Evolutionary conservation across 345 rosid genomes (phyloP), one percentile per base, ranked within the genome.

Genomic region (Heritiera fomes): DNA sequence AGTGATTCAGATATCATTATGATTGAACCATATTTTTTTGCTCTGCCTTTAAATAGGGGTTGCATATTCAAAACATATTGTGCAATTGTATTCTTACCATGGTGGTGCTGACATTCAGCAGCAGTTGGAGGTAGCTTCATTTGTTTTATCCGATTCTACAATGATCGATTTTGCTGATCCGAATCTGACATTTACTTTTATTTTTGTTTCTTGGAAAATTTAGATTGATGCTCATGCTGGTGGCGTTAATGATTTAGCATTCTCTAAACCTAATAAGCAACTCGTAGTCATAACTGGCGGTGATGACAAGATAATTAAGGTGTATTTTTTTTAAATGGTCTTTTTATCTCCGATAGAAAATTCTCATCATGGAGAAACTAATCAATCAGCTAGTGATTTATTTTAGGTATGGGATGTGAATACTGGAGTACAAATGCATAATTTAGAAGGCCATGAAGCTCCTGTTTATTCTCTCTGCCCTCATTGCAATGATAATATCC

Each of bases 61-160:
- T 81, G 98, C 98, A 64, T 92, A 82, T 83, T 92, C 97, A 6
- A 94, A 89, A 81, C 88, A 94, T 85, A 83, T 93, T 61, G 97
- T 93, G 83, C 98, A 93, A 73, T 77, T 92, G 53, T 90, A 88
- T 84, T 76, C 90, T 43, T 91, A 89, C 80, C 84, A 90, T 85
- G 87, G 84, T 58, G 83, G 80, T 72, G 85, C 74, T 12, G 88
- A 91, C 38, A 73, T 88, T 61, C 80, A 87, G 80, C 88, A 86
- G 41, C 90, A 84, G 75, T 61, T 88, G 71, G 93, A 91, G 90
- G 95, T 89, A 52, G 56, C 28, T 55, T 40, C 50, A 28, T 46
- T n/a, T 71, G 12, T 68, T 70, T 46, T 5, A 65, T 71, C 38
- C 7, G 3, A 11, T 49, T 70, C 40, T 49, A 23, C 43, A 40